phyloP scores from a whole-genome alignment of 129 eudicot genomes.

The Lonicera japonica region DNA sequence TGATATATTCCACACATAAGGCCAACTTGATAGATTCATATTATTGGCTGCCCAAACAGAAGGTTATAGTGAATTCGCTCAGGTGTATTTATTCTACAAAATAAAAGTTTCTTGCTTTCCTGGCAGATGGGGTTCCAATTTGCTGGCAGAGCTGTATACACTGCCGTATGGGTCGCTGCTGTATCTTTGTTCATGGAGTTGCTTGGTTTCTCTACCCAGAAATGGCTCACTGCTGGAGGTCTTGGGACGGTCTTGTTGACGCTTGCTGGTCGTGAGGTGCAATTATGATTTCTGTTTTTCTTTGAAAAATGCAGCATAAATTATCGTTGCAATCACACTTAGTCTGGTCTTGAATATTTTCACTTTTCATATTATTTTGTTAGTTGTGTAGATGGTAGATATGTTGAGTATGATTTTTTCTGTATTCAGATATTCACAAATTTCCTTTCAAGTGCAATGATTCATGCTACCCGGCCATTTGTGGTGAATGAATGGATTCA shows the following conservation, averaged over 20 bases:
- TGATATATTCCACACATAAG: too few species aligned
- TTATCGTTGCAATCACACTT: neutral
- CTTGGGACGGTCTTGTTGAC: conserved; percentile 95
- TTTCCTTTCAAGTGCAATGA: conserved; percentile 90
- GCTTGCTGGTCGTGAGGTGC: conserved; percentile 99
- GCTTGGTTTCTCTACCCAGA: conserved; percentile 95
- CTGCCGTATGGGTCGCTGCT: conserved; percentile 99
- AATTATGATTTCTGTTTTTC: conserved; percentile 4
- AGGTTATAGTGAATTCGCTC: too few species aligned
- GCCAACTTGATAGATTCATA: too few species aligned
- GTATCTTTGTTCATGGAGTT: conserved; percentile 92
- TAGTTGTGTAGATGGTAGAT: conserved; percentile 2
- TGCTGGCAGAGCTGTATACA: conserved; percentile 81
- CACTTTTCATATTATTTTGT: neutral
- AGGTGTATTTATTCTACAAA: neutral
- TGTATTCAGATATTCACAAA: conserved; percentile 79
- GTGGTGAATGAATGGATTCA: conserved; percentile 89
- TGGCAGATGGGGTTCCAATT: conserved; percentile 91
- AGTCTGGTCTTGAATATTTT: neutral
- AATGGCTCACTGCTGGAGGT: conserved; percentile 98
- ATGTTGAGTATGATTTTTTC: conserved; percentile 9
- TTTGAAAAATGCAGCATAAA: neutral
- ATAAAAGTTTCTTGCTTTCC: conserved; percentile 14
- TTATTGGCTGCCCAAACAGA: too few species aligned
- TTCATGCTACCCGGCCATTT: conserved; percentile 96